Evolutionary conservation across 2,329 filamentous ascomycete genomes (phyloP).

Genomic region (Domatiomyces catenatus): DNA sequence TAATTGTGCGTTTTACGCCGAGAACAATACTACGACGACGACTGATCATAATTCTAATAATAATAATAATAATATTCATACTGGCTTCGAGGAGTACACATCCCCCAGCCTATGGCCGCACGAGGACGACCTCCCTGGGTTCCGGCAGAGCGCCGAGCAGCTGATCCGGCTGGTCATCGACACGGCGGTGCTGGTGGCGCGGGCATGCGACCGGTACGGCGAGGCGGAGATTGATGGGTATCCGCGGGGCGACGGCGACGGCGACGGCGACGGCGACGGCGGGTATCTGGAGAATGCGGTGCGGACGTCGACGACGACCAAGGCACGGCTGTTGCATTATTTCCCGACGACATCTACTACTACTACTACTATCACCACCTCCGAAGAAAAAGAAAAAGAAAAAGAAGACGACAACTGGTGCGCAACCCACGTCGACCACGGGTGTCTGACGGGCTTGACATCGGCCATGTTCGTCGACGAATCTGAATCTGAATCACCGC

Average conservation of each 20-base stretch:
- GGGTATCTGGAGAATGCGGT: constrained; percentile 74
- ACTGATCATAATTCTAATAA: constrained; percentile 19
- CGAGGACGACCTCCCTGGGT: constrained; percentile 51
- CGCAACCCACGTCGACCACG: constrained; percentile 62
- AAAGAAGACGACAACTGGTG: constrained; percentile 78
- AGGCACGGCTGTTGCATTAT: constrained; percentile 85
- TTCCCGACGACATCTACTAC: constrained; percentile 36
- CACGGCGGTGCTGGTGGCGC: constrained; percentile 70
- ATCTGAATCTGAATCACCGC: constrained; percentile 19
- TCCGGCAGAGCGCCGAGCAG: constrained; percentile 54
- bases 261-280: no score
- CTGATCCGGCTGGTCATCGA: constrained; percentile 80
- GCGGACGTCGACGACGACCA: constrained; percentile 68
- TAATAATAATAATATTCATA: constrained; percentile 3
- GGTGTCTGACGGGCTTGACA: constrained; percentile 84
- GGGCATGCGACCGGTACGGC: constrained; percentile 80
- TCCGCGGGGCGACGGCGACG: no score
- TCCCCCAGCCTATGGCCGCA: constrained; percentile 77
- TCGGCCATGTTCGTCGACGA: constrained; percentile 96
- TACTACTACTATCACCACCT: no score
- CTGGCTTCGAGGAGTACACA: constrained; percentile 68
- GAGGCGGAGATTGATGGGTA: constrained; percentile 64
- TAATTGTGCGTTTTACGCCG: constrained; percentile 42
- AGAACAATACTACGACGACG: no score
- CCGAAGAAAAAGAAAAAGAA: neutral